Base-by-base conservation (phyloP, 179 eudicot genomes). In the Corrigiola litoralis region DNA sequence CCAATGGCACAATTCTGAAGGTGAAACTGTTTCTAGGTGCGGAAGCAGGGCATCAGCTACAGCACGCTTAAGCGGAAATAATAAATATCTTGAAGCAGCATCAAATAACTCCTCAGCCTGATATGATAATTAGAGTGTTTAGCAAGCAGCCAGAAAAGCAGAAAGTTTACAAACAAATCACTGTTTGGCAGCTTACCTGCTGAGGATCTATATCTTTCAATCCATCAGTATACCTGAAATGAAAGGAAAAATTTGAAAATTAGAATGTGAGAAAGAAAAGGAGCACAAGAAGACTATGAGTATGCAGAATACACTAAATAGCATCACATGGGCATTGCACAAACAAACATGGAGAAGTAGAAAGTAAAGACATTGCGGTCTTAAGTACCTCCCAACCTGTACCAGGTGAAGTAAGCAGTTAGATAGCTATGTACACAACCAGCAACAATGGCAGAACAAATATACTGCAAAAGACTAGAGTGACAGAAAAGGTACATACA, bases 91-190 rank as follows among this genome's bases (percentile, higher is more conserved):
- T 58, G 99, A 90, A 58, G 97, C 94, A 65, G 94, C 99, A 79
- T 94, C 99, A 77, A 94, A 87, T 75, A 90, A 80, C 71, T 90
- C 99, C 70, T 87, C 97, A 29, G 97, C 99, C 99, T 94, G 85
- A 77, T 59, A 17, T 27, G 7, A 67, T 23, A 21, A 65, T 21
- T n/a, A 75, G 14, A n/a, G n/a, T 5, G 49, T 17, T 40, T 46
- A 17, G 37, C 50, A 40, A 37, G 58, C 45, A 62, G 37, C 33
- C 17, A 36, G 23, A 34, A 34, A 12, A 27, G 18, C n/a, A n/a
- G 37, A 10, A 61, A 55, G 41, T 2, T 20, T 11, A 40, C 6
- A 61, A 11, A 61, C 18, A 17, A 6, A 41, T 49, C 41, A 32
- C 14, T 27, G 32, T 21, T 51, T 42, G 32, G 64, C 23, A 63